Evolutionary conservation across 2,329 filamentous ascomycete species (phyloP), one percentile per base, ranked within the genome.

Genomic region (Cytospora chrysosperma): DNA sequence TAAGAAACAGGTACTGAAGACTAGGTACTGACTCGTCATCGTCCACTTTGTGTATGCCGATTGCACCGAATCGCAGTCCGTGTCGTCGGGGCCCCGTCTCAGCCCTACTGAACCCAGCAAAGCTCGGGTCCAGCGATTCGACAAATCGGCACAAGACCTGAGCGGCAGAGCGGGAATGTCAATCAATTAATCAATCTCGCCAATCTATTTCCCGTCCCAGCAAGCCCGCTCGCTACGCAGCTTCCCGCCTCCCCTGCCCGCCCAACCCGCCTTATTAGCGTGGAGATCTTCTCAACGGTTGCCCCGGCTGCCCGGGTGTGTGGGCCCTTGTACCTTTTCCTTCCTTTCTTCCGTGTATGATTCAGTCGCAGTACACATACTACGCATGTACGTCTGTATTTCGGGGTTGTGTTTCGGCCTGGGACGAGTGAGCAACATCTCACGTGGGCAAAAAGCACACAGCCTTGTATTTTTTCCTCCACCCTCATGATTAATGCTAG

Each of bases 271-370:
- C 10, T 47, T 12, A 30, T 21, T 50, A 49, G 43, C 34, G 17
- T 30, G 17, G 56, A 43, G 47, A 37, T 28, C 32, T 40, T 50
- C 34, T 27, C 47, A 37, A 24, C 30, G 26, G 50, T 59, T 53
- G 24, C 43, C 21, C 43, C 47, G 52, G 49, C 28, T 40, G 43
- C 21, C 43, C 47, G 52, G 49, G 34, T 40, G 43, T 54, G 59
- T 40, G 58, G 61, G 28, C 55, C 62, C 62, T 32, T 47, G 58
- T 62, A 32, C 2, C 21, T 24, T 49, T 30, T 40, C 30, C 28
- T 59, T 43, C 37, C 32, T 27, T 52, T 21, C 12, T 52, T 17
- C 37, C n/a, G 34, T 37, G 34, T 37, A 13, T 17, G 8, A 17
- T 37, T 2, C 37, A 40, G 37, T 40, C 19, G 19, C 17, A 15